Base-by-base conservation (phyloP, 2,329 filamentous ascomycete genomes). In the Canariomyces notabilis region DNA sequence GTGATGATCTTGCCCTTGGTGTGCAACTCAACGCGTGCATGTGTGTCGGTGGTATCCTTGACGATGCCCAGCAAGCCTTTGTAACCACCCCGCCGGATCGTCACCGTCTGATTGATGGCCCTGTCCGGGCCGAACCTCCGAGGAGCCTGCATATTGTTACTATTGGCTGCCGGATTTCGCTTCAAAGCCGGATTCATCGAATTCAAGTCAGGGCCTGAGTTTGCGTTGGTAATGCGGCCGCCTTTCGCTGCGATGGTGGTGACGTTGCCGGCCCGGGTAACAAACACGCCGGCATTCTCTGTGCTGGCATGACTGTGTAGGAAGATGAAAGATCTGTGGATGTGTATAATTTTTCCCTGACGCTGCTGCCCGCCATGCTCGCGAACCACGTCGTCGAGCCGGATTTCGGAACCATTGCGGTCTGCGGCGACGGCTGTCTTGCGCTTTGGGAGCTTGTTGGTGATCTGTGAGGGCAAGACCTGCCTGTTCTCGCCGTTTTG, bases 31-130 rank as follows among this genome's bases (percentile, higher is more conserved):
- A 98, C 86, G 53, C 90, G 85, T 22, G 89, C 91, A 59, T 86
- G 81, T 3, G 80, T 80, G 58, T 94, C 90, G 6, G 88, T 95
- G 1, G 91, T 86, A 62, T 97, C 91, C 64, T 95, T 96, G 58
- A 98, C 90, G 55, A 96, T 95, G 58, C 93, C 93, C 34, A 97
- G 73, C 35, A 96, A 75, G 46, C 91, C 91, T 69, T 98, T 98
- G 73, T 91, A 89, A 18, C 85, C 82, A 21, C 93, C 93, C 62
- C 85, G 89, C 47, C 83, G 81, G 60, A 97, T 86, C 42, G 85
- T 88, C 36, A 97, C 89, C 0, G 89, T 96, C 70, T 95, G 91
- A 35, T 90, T 90, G 53, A 97, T 82, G 21, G 93, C 76, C 45
- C 82, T 81, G 65, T 98, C 93, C 32, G 89, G 81, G 18, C 85